Evolutionary conservation across 2,329 filamentous ascomycete genomes (phyloP), one percentile per base, ranked within the genome.

Genomic region (Trichoderma atrobrunneum): DNA sequence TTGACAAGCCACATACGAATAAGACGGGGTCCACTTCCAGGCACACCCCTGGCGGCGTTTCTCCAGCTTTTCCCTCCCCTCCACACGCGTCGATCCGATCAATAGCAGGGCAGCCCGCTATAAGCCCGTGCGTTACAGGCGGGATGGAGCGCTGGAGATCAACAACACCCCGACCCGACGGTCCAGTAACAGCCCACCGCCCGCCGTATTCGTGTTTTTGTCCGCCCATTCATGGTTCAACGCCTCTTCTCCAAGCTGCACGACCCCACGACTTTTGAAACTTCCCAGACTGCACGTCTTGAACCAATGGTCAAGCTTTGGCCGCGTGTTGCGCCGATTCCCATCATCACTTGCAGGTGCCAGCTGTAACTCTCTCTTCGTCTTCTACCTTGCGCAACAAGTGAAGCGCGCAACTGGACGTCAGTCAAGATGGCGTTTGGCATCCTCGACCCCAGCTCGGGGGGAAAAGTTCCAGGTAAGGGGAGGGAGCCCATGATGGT

Each of bases 381-480:
- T 24, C 48, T 54, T 54, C 1, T 54, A 12, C 48, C 39, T n/a
- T 43, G 18, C 39, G 39, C 39, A 43, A 54, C 21, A 12, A 24
- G 21, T 54, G 48, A 54, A 7, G 48, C 5, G 48, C n/a, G 11
- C 39, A 43, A 24, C 11, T 24, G 6, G 48, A 7, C n/a, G 26
- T 39, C 76, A 12, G 26, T 39, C 76, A 75, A 74, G 70, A 84
- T 84, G 82, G 78, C 78, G 30, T 85, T 96, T 74, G 92, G 93
- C 66, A 89, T 97, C 72, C 85, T 96, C 72, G 90, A 95, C 77
- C 88, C 92, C 78, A 85, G 79, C 78, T 85, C 86, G 77, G 85
- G 90, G 75, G 87, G 89, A 77, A 87, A 93, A 80, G 93, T 95
- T 73, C 93, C 93, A 73, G 93, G 93, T 94, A 84, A 79, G 85